Percentiles rank a stretch among this genome's conserved stretches.
Conservation (phyloP, 2,329 filamentous ascomycete genomes). For the Aspergillus ustus region DNA sequence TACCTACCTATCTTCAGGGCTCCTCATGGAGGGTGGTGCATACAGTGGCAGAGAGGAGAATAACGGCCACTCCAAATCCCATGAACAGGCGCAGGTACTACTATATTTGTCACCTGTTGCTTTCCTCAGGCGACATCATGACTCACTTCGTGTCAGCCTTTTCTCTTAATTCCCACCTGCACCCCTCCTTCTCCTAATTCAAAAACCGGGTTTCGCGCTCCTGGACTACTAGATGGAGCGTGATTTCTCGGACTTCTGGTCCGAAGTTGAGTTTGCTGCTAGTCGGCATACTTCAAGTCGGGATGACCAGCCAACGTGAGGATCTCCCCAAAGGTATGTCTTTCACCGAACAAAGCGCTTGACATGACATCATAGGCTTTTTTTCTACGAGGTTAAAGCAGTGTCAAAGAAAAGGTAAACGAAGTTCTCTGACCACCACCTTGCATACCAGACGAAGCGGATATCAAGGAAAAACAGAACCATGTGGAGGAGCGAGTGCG, state of each 20-base stretch:
- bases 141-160: slow-evolving; percentile 29
- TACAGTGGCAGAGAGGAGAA: slow-evolving; percentile 28
- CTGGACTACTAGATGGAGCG: background rate
- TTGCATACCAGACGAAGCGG: slow-evolving; percentile 11
- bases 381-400: slow-evolving; percentile 2
- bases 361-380: slow-evolving; percentile 23
- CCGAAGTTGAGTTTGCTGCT: slow-evolving; percentile 4
- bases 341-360: background rate
- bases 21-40: slow-evolving; percentile 32
- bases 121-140: slow-evolving; percentile 25
- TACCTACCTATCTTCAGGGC: background rate
- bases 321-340: background rate
- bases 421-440: slow-evolving; percentile 9
- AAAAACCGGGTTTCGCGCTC: slow-evolving; percentile 1
- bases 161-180: slow-evolving; percentile 8
- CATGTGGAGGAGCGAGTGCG: slow-evolving; percentile 24
- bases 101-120: slow-evolving; percentile 32
- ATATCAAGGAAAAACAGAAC: slow-evolving; percentile 23
- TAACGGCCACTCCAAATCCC: slow-evolving; percentile 28
- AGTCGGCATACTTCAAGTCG: background rate
- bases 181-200: background rate
- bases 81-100: slow-evolving; percentile 31
- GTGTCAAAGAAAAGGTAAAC: slow-evolving; percentile 5
- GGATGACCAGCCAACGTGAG: slow-evolving; percentile 28
- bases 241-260: slow-evolving; percentile 8